These are phyloP conservation scores for Aspergillus funiculosus DNA, from an alignment of 495 filamentous ascomycete species.

Conservation along the genomic window DNA sequence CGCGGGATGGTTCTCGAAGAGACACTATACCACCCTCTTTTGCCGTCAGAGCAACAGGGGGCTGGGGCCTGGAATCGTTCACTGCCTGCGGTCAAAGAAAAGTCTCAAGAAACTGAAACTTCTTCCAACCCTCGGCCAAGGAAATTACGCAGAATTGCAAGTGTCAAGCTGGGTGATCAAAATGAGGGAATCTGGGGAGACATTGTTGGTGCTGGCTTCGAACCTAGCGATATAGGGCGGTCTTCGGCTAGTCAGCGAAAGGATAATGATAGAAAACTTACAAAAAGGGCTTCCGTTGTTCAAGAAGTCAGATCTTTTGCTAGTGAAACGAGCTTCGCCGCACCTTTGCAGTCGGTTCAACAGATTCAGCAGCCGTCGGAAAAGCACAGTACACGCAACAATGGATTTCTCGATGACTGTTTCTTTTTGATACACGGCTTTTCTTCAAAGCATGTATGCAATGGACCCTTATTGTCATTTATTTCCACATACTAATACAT, in stretches of 20 bases:
- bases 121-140: constrained; percentile 35
- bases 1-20: constrained; percentile 94
- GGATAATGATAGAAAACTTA: constrained; percentile 24
- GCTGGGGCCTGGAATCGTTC: constrained; percentile 67
- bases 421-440: constrained; percentile 66
- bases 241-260: constrained; percentile 30
- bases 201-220: constrained; percentile 59
- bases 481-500: constrained; percentile 16
- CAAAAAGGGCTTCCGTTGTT: constrained; percentile 20
- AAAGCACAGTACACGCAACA: no score
- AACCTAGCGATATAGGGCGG: constrained; percentile 24
- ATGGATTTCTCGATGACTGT: constrained; percentile 36
- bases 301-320: constrained; percentile 40
- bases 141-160: constrained; percentile 76
- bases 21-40: constrained; percentile 65
- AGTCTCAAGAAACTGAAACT: constrained; percentile 20
- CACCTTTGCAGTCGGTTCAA: constrained; percentile 23
- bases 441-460: constrained; percentile 45
- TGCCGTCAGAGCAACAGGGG: constrained; percentile 66
- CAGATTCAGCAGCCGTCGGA: no score
- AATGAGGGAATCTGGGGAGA: constrained; percentile 82
- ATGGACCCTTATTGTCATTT: background rate
- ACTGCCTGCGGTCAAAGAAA: constrained; percentile 30
- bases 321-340: constrained; percentile 34
- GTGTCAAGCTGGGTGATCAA: constrained; percentile 69